These are phyloP conservation scores for Pichia cabralensis DNA, from an alignment of 805 yeast genomes.

Conservation along the genomic window DNA sequence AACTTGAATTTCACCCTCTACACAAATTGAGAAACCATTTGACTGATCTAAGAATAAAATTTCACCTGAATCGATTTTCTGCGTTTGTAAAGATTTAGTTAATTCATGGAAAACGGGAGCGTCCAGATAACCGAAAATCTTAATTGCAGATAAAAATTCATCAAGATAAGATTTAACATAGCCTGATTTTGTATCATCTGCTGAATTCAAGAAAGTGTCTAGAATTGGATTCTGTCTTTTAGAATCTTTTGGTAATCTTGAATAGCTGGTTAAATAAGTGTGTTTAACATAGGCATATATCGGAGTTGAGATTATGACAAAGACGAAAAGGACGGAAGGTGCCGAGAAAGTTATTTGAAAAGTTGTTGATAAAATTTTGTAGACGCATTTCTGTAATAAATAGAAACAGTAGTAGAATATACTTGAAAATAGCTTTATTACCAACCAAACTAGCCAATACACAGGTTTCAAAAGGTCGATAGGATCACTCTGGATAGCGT, in stretches of 20 bases:
- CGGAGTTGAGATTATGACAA: slow-evolving; percentile 24
- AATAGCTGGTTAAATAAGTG: slow-evolving; percentile 52
- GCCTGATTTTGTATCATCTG: slow-evolving; percentile 28
- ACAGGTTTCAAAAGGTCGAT: background rate
- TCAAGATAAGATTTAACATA: slow-evolving; percentile 62
- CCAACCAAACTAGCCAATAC: background rate
- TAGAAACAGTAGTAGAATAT: background rate
- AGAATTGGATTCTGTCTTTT: slow-evolving; percentile 33
- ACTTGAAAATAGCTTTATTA: background rate
- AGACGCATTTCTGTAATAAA: slow-evolving; percentile 11
- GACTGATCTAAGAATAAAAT: slow-evolving; percentile 53
- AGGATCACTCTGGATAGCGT: too few species aligned
- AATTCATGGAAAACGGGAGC: slow-evolving; percentile 85
- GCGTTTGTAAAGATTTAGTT: slow-evolving; percentile 86
- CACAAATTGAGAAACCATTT: slow-evolving; percentile 83
- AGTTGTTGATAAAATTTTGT: slow-evolving; percentile 30
- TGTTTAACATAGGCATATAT: slow-evolving; percentile 47
- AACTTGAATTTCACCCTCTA: slow-evolving; percentile 82
- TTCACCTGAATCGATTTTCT: slow-evolving; percentile 70
- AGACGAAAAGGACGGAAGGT: slow-evolving; percentile 32
- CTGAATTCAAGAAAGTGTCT: slow-evolving; percentile 35
- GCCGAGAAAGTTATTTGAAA: slow-evolving; percentile 44
- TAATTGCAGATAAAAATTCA: slow-evolving; percentile 83
- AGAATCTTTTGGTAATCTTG: slow-evolving; percentile 40
- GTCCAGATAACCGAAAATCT: slow-evolving; percentile 89